Conservation (phyloP, 352 stramenopile species). For the Plasmopara muralis region DNA sequence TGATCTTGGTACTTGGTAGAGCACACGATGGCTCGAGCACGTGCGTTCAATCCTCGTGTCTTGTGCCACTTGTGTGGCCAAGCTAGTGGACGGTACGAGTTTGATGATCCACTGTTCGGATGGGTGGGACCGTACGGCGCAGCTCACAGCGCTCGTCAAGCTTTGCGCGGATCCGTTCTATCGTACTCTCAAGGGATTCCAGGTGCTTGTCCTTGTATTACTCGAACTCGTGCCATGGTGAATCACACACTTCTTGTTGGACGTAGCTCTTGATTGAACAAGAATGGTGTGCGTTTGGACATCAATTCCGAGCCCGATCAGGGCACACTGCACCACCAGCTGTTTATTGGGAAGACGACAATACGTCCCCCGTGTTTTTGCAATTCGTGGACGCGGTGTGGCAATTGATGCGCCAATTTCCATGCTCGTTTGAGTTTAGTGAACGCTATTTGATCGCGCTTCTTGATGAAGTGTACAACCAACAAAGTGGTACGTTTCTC, state of each 20-base stretch:
- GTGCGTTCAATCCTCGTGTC: conserved; percentile 76
- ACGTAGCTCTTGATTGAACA: conserved; percentile 93
- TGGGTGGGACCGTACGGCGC: conserved; percentile 97
- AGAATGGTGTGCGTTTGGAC: conserved; percentile 98
- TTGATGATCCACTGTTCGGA: conserved; percentile 98
- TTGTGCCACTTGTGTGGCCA: conserved; percentile 90
- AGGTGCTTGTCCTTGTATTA: conserved; percentile 20
- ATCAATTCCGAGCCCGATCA: conserved; percentile 94
- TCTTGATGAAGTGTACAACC: conserved; percentile 94
- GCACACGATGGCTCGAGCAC: conserved; percentile 77
- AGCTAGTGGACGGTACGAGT: conserved; percentile 84
- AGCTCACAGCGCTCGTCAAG: conserved; percentile 93
- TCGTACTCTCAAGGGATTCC: conserved; percentile 94
- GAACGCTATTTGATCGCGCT: conserved; percentile 89
- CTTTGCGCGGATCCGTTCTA: conserved; percentile 97
- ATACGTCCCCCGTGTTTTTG: conserved; percentile 97
- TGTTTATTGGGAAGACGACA: conserved; percentile 91
- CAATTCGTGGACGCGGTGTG: conserved; percentile 98
- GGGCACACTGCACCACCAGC: conserved; percentile 49
- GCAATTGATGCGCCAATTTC: conserved; percentile 95
- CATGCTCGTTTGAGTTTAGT: conserved; percentile 98
- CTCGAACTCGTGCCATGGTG: not conserved
- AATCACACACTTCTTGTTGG: not conserved
- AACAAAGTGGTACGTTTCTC: conserved; percentile 96
- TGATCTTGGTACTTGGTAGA: conserved; percentile 17